Percentiles rank a stretch among this genome's conserved stretches.
phyloP scores from a whole-genome alignment of 192 early-diverging fungal genomes.

The Linnemannia elongata region DNA sequence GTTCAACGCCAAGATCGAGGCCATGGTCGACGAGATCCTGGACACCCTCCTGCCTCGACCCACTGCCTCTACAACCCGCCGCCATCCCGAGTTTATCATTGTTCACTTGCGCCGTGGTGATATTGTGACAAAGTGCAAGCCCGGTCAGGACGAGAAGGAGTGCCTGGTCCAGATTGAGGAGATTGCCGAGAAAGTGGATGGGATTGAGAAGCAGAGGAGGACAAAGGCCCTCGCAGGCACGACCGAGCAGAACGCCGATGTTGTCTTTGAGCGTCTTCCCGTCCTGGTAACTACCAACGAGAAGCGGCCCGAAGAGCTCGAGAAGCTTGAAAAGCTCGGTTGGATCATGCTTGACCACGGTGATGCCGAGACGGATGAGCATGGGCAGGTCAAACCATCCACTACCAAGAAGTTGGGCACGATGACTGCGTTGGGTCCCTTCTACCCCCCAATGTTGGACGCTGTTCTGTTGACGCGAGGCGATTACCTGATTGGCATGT shows the following conservation, averaged over 20 bases:
- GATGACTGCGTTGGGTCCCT: constrained; percentile 28
- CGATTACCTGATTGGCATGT: constrained; percentile 51
- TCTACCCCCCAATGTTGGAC: constrained; percentile 55
- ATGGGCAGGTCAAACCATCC: constrained; percentile 15
- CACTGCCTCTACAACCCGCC: neutral
- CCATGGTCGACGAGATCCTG: constrained; percentile 43
- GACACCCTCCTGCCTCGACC: constrained; percentile 11
- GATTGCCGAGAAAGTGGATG: constrained; percentile 53
- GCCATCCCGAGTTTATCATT: constrained; percentile 50
- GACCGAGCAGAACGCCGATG: neutral
- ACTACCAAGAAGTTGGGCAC: constrained; percentile 41
- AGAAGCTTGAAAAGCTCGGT: constrained; percentile 42
- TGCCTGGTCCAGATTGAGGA: constrained; percentile 53
- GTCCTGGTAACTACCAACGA: constrained; percentile 50
- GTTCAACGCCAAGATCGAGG: constrained; percentile 35
- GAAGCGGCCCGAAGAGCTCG: constrained; percentile 37
- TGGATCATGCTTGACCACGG: constrained; percentile 54
- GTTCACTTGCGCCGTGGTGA: constrained; percentile 51
- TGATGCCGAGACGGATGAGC: constrained; percentile 19
- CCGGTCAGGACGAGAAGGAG: constrained; percentile 28
- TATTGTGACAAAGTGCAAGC: constrained; percentile 50
- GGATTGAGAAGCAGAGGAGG: constrained; percentile 40
- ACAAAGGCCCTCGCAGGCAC: constrained; percentile 14
- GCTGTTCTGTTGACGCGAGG: constrained; percentile 48
- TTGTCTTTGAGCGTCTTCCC: constrained; percentile 34